Evolutionary conservation across 148 eudicot species (phyloP).

Genomic region (Diospyros kaki): DNA sequence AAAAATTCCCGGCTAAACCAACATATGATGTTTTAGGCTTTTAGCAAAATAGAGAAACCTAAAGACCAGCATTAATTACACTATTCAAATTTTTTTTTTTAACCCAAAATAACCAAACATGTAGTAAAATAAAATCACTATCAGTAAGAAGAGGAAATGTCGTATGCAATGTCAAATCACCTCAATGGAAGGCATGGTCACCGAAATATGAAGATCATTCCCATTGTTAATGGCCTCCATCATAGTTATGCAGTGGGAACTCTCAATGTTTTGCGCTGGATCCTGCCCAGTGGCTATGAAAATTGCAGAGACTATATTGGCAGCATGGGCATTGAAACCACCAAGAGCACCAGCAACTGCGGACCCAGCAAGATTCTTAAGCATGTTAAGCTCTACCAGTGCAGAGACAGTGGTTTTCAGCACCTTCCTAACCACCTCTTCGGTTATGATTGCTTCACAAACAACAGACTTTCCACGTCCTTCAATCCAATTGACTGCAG

Average conservation of each 20-base stretch:
- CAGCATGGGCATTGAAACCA: slow-evolving; percentile 8
- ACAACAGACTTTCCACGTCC: slow-evolving; percentile 3
- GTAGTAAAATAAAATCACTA: too few species aligned
- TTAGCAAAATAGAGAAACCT: neutral
- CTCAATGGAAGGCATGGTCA: slow-evolving; percentile 7
- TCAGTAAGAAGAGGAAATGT: neutral
- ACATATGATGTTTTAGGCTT: neutral
- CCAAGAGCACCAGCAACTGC: slow-evolving; percentile 5
- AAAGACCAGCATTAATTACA: neutral
- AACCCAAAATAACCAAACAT: too few species aligned
- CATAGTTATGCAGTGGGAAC: slow-evolving; percentile 8
- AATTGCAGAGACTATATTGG: slow-evolving; percentile 2
- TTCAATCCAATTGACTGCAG: slow-evolving; percentile 6
- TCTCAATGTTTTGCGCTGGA: neutral
- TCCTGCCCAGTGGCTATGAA: slow-evolving; percentile 6
- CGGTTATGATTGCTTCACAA: neutral
- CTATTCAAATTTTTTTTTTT: neutral
- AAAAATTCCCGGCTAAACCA: neutral
- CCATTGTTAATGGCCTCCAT: neutral
- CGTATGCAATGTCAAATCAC: neutral
- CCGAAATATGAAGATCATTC: slow-evolving; percentile 1
- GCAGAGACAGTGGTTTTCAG: neutral
- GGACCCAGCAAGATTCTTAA: slow-evolving; percentile 2
- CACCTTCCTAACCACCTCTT: neutral
- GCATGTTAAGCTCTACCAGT: neutral